Conservation (phyloP, 2,329 filamentous ascomycete species). For the Neonectria neomacrospora region DNA sequence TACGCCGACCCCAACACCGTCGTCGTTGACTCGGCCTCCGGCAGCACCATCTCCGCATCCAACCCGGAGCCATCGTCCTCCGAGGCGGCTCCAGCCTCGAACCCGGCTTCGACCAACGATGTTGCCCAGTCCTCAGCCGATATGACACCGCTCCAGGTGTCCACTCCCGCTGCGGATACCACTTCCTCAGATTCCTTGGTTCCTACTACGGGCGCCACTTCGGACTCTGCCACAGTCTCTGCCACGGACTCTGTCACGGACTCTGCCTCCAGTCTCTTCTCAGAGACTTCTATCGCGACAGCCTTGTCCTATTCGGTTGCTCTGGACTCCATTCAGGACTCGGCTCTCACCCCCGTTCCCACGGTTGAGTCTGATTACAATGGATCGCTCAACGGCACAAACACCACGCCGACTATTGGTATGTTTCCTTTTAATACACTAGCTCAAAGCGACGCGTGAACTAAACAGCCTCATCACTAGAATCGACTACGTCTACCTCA, state of each 20-base stretch:
- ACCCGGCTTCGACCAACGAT: constrained; percentile 39
- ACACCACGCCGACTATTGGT: constrained; percentile 33
- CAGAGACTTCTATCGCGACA: constrained; percentile 29
- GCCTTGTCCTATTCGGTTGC: constrained; percentile 4
- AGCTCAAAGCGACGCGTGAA: not conserved
- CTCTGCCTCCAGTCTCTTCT: constrained; percentile 12
- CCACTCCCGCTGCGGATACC: constrained; percentile 29
- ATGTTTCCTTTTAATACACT: constrained; percentile 29
- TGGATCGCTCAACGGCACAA: constrained; percentile 34
- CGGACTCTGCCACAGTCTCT: constrained; percentile 20
- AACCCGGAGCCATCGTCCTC: constrained; percentile 37
- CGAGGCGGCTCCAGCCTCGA: constrained; percentile 39
- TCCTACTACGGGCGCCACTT: constrained; percentile 31
- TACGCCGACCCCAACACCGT: constrained; percentile 53
- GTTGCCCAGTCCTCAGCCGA: constrained; percentile 34
- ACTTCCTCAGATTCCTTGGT: constrained; percentile 32
- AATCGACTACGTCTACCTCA: constrained; percentile 33
- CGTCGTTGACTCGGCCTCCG: constrained; percentile 50
- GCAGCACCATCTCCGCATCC: constrained; percentile 51
- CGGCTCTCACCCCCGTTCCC: constrained; percentile 29
- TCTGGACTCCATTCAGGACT: constrained; percentile 25
- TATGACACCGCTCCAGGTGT: constrained; percentile 35
- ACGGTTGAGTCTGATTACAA: constrained; percentile 28
- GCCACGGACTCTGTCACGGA: not conserved
- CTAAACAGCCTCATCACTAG: constrained; percentile 3